Conservation (phyloP, 163 green algal species). For the Chlamydomonas reinhardtii region DNA sequence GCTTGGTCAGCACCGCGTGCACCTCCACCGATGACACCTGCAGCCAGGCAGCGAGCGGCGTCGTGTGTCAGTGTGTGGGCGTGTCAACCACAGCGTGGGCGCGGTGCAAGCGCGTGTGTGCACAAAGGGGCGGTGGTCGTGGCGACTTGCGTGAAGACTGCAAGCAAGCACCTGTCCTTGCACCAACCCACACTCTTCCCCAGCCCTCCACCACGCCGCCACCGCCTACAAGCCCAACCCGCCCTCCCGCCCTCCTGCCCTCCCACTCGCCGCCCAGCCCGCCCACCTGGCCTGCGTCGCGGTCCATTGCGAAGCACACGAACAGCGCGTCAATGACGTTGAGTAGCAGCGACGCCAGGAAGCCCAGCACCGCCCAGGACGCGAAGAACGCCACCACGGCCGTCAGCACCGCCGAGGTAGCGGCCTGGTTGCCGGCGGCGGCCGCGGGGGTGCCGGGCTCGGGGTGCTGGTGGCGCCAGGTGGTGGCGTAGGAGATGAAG, state of each 20-base stretch:
- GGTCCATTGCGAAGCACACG: conserved; percentile 65
- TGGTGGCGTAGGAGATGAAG: conserved; percentile 30
- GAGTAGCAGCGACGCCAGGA: conserved; percentile 53
- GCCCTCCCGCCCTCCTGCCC: not conserved
- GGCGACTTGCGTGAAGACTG: too few species aligned
- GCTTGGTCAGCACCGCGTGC: conserved; percentile 12
- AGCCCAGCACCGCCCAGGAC: conserved; percentile 50
- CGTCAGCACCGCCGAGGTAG: conserved; percentile 5
- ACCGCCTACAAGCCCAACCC: not conserved
- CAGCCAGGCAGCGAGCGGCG: too few species aligned
- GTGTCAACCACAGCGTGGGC: too few species aligned
- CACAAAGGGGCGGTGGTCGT: too few species aligned
- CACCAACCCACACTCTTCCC: too few species aligned
- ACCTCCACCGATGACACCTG: conserved; percentile 6
- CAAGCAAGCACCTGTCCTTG: too few species aligned
- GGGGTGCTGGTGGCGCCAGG: conserved; percentile 11
- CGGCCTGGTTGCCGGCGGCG: not conserved
- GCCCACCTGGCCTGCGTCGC: conserved; percentile 43
- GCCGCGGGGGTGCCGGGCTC: not conserved
- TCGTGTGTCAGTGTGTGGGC: too few species aligned
- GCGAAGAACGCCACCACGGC: conserved; percentile 28
- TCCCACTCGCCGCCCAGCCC: not conserved
- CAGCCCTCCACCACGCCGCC: too few species aligned
- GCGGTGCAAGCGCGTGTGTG: too few species aligned
- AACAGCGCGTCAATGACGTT: conserved; percentile 57